These are phyloP conservation scores for Trametes meyenii DNA, from an alignment of 768 basidiomycete genomes.

Conservation along the genomic window DNA sequence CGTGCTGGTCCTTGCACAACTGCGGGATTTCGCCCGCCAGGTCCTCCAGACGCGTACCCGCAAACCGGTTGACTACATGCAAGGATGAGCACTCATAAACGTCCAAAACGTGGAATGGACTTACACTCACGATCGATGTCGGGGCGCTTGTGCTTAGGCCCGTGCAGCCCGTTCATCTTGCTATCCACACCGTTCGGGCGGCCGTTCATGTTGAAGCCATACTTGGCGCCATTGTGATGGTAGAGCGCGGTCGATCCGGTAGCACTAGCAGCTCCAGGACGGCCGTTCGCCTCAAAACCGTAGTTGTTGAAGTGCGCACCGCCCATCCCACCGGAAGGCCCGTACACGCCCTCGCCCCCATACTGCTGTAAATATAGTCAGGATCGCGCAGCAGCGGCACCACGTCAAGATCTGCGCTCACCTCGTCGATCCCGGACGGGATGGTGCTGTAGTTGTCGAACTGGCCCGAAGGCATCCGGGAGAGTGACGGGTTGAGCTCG, in stretches of 20 bases:
- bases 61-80: conserved; percentile 86
- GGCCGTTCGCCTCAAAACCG: conserved; percentile 53
- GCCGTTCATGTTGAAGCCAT: conserved; percentile 64
- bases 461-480: conserved; percentile 57
- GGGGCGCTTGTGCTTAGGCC: conserved; percentile 92
- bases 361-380: conserved; percentile 46
- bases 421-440: conserved; percentile 59
- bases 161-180: conserved; percentile 90
- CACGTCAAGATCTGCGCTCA: conserved; percentile 35
- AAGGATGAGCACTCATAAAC: not conserved
- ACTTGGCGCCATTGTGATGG: conserved; percentile 76
- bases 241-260: conserved; percentile 78
- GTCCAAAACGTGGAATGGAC: conserved; percentile 26
- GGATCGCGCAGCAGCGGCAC: not conserved
- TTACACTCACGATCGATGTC: conserved; percentile 88
- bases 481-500: conserved; percentile 75
- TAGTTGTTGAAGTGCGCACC: conserved; percentile 58
- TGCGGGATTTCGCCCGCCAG: conserved; percentile 92
- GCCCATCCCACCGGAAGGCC: conserved; percentile 51
- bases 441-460: conserved; percentile 62
- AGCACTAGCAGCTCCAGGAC: conserved; percentile 38
- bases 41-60: conserved; percentile 94
- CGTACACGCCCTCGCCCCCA: conserved; percentile 55
- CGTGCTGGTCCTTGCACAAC: conserved; percentile 98
- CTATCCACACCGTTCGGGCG: conserved; percentile 58